These are phyloP conservation scores for Angomonas ambiguus DNA, from an alignment of 208 protist species.

Conservation along the genomic window DNA sequence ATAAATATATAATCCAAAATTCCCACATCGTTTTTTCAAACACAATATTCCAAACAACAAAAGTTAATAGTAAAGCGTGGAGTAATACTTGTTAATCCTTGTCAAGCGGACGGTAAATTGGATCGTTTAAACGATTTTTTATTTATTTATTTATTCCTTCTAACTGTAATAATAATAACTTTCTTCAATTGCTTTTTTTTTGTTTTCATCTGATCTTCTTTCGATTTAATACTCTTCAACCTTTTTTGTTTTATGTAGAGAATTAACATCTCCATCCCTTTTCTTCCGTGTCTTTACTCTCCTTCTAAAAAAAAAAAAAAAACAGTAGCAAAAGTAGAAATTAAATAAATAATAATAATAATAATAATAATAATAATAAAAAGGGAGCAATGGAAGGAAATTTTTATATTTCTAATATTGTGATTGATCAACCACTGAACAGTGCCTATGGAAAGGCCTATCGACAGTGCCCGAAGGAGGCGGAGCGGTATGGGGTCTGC, in stretches of 20 bases:
- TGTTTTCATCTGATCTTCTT: not conserved
- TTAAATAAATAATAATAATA: too few relatives aligned
- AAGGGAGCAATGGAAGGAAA: constrained; percentile 69
- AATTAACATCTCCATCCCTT: too few relatives aligned
- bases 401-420: constrained; percentile 76
- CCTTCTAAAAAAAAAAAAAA: constrained; percentile 14
- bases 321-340: too few relatives aligned
- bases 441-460: constrained; percentile 62
- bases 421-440: constrained; percentile 52
- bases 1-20: constrained; percentile 2
- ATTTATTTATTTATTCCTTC: not conserved
- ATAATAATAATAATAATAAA: constrained; percentile 1
- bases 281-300: not conserved
- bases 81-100: not conserved
- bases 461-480: constrained; percentile 45
- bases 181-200: not conserved
- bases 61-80: too few relatives aligned
- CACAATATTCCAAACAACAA: not conserved
- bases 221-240: not conserved
- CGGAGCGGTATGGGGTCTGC: constrained; percentile 54
- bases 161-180: not conserved
- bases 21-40: not conserved
- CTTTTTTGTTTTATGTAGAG: too few relatives aligned
- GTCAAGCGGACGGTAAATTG: not conserved
- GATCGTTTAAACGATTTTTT: not conserved